phyloP scores from a whole-genome alignment of 257 asterid genomes.

The Dorcoceras hygrometricum region DNA sequence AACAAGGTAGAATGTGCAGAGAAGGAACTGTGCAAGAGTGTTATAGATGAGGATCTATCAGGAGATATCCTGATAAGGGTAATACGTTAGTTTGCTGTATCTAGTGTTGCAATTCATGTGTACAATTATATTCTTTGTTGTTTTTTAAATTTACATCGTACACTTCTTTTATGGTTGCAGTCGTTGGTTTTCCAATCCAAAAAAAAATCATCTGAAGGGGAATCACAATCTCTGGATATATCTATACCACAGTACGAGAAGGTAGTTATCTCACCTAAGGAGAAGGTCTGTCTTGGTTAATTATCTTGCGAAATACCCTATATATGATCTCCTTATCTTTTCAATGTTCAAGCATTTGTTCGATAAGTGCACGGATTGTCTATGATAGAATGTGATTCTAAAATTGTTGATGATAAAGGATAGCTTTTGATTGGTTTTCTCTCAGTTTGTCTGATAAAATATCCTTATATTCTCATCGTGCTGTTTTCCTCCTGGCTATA shows the following conservation, averaged over 20 bases:
- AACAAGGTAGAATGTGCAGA: not conserved
- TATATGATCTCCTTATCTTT: no score
- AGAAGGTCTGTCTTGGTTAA: not conserved
- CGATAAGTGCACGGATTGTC: not conserved
- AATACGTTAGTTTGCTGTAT: not conserved
- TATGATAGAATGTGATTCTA: not conserved
- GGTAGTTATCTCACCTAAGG: not conserved
- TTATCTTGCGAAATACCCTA: not conserved
- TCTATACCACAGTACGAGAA: not conserved
- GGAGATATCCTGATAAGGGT: slow-evolving; percentile 20
- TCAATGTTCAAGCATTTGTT: not conserved
- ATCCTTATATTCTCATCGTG: not conserved
- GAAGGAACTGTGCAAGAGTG: slow-evolving; percentile 11
- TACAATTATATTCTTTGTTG: not conserved
- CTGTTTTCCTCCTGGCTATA: not conserved
- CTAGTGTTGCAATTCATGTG: not conserved
- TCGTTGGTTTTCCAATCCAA: not conserved
- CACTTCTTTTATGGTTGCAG: not conserved
- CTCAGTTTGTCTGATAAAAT: not conserved
- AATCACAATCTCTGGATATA: not conserved
- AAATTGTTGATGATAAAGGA: not conserved
- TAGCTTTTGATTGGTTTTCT: not conserved
- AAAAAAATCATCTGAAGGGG: not conserved
- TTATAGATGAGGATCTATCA: slow-evolving; percentile 14
- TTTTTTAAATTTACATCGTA: not conserved